Evolutionary conservation across 768 basidiomycete genomes (phyloP), one percentile per base, ranked within the genome.

Genomic region (Kockovaella imperatae): DNA sequence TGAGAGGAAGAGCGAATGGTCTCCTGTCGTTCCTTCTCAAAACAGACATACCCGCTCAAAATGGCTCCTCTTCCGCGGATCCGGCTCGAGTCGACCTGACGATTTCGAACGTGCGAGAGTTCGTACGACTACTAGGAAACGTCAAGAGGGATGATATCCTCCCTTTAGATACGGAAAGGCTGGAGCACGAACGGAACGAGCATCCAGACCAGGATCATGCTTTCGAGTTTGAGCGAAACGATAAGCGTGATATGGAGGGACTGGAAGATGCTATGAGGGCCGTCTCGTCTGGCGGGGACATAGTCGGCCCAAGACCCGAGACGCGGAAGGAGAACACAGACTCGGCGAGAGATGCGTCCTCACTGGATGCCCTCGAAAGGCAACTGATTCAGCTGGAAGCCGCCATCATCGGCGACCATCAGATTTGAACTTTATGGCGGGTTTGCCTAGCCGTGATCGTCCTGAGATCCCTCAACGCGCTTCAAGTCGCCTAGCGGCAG

Each of bases 121-220:
- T 91, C 42, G 74, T 78, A 0, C 59, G 75, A 0, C 67, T 73
- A n/a, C 77, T 95, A 2, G 76, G 77, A 0, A 63, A 74, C 5
- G 72, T 93, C 26, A 78, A 77, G 5, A 80, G 87, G 56, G 76
- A 78, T 7, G 84, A 87, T 50, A 77, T 93, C 39, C 79, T 78
- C 13, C 86, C 86, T 2, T 76, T 75, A 20, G 87, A 93, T 72
- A 49, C 79, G 7, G 83, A 91, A 59, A 84, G 87, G 0, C 81
- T 85, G 59, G 77, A 75, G 43, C 90, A 93, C 68, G 83, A 83
- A 45, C 40, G 25, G 28, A 28, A 11, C 18, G 20, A 60, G 36
- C n/a, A n/a, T n/a, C n/a, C n/a, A n/a, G 59, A 57, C 35, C 32
- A 38, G 20, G 49, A 45, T 20, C 36, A 39, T 21, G 54, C 45